Conservation (phyloP, 1,284 basidiomycete species). For the Rhodotorula sp. region DNA sequence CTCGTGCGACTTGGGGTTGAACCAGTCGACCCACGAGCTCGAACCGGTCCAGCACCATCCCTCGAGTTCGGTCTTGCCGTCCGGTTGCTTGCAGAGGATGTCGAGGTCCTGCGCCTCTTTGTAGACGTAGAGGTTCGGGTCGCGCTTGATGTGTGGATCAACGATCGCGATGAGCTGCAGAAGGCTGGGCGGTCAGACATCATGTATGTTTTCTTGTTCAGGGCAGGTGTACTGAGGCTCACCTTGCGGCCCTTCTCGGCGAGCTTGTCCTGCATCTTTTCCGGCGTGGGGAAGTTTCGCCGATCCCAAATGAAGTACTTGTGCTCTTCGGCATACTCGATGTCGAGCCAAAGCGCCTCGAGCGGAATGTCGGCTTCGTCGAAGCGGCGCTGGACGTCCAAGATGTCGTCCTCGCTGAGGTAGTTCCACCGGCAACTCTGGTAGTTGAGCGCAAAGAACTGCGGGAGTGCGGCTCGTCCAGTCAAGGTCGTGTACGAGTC, state of each 20-base stretch:
- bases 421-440: slow-evolving; percentile 99
- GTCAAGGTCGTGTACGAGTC: slow-evolving; percentile 80
- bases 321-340: slow-evolving; percentile 83
- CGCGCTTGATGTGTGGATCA: slow-evolving; percentile 92
- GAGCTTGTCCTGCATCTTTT: slow-evolving; percentile 86
- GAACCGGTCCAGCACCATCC: slow-evolving; percentile 99
- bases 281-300: slow-evolving; percentile 87
- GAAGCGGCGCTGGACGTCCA: slow-evolving; percentile 80
- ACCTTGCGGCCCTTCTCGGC: slow-evolving; percentile 84
- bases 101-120: slow-evolving; percentile 75
- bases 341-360: slow-evolving; percentile 98
- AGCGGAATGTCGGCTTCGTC: slow-evolving; percentile 92
- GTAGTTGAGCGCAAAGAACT: slow-evolving; percentile 87
- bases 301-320: slow-evolving; percentile 98
- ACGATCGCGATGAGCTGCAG: slow-evolving; percentile 90
- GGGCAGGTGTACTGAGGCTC: slow-evolving; percentile 16
- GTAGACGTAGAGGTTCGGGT: slow-evolving; percentile 77
- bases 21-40: slow-evolving; percentile 94
- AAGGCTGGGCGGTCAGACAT: background rate
- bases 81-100: slow-evolving; percentile 77
- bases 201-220: background rate
- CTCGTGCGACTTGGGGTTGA: slow-evolving; percentile 83
- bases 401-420: slow-evolving; percentile 81
- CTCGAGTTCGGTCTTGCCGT: slow-evolving; percentile 77
- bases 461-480: slow-evolving; percentile 80